Evolutionary conservation across 2,329 filamentous ascomycete genomes (phyloP).

Genomic region (Nakataea oryzae): DNA sequence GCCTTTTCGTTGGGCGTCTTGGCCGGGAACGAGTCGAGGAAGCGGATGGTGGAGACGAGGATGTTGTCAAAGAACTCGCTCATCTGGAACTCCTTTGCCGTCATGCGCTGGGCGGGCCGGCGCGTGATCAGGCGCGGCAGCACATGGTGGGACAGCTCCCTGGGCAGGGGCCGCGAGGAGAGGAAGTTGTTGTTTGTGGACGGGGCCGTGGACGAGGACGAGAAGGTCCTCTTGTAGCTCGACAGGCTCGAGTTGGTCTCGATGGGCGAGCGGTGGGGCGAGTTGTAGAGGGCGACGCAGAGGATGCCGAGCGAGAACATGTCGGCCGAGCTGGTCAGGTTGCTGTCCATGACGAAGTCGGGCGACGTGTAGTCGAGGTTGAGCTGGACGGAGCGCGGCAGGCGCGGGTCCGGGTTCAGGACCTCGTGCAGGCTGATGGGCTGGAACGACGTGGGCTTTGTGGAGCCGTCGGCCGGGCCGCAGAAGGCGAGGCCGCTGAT

Average conservation of each 20-base stretch:
- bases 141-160: slow-evolving; percentile 64
- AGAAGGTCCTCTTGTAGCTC: slow-evolving; percentile 76
- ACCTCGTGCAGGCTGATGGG: slow-evolving; percentile 76
- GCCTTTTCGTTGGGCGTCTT: slow-evolving; percentile 89
- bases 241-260: slow-evolving; percentile 72
- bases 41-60: slow-evolving; percentile 89
- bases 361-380: slow-evolving; percentile 90
- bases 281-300: slow-evolving; percentile 85
- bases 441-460: slow-evolving; percentile 62
- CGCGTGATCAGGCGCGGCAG: slow-evolving; percentile 80
- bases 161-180: slow-evolving; percentile 67
- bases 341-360: slow-evolving; percentile 87
- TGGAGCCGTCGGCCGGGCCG: slow-evolving; percentile 67
- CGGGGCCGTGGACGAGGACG: slow-evolving; percentile 67
- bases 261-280: slow-evolving; percentile 80
- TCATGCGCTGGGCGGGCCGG: slow-evolving; percentile 77
- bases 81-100: slow-evolving; percentile 84
- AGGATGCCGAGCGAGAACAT: slow-evolving; percentile 90
- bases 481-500: slow-evolving; percentile 90
- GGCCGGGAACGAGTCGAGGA: slow-evolving; percentile 80
- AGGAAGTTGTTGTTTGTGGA: slow-evolving; percentile 77
- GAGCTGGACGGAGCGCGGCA: slow-evolving; percentile 76
- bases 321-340: slow-evolving; percentile 73
- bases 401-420: slow-evolving; percentile 72
- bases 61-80: slow-evolving; percentile 97